Base-by-base conservation (phyloP, 1,139 yeast species). In the Zygosaccharomyces pseudobailii region DNA sequence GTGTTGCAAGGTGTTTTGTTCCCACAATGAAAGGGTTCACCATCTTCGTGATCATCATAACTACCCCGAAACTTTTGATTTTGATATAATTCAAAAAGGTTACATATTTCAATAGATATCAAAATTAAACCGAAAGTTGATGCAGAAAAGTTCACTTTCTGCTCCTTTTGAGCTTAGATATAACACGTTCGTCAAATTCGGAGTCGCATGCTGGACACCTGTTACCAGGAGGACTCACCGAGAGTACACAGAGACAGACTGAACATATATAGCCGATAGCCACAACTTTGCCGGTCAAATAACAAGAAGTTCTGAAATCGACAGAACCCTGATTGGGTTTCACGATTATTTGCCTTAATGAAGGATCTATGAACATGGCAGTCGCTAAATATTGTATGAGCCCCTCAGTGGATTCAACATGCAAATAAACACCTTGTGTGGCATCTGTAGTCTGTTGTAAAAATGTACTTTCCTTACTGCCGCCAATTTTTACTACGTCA, bases 391-490 rank as follows among this genome's bases (percentile, higher is more conserved):
- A 82, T 61, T 90, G 97, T 3, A 90, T 78, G 39, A 92, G 70
- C 0, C 96, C 97, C 42, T 74, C 71, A 1, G 94, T 87, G 47
- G 84, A 79, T n/a, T 76, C 77, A 25, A 90, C 76, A 52, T 79
- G 84, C 55, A 90, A 73, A 62, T 90, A 94, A 0, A 89, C 82
- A 3, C 99, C 99, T 54, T 83, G 80, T 0, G 98, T 92, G 10
- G 96, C 92, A 69, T 94, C 98, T 0, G 95, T 79, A 0, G 98
- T 97, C 64, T 94, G 98, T 62, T 94, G 98, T 48, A 94, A 68
- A 61, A 89, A 90, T 1, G 95, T 86, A 2, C 95, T 84, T 55
- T 82, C 78, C n/a, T 73, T 72, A 19, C 53, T 48, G 10, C 68
- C 68, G 1, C 92, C 92, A 41, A 94, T 71, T 62, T 90, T 89